Percentiles rank a stretch among this genome's conserved stretches.
Evolutionary conservation across 352 stramenopile species (phyloP).

Genomic region (Phytophthora kernoviae): DNA sequence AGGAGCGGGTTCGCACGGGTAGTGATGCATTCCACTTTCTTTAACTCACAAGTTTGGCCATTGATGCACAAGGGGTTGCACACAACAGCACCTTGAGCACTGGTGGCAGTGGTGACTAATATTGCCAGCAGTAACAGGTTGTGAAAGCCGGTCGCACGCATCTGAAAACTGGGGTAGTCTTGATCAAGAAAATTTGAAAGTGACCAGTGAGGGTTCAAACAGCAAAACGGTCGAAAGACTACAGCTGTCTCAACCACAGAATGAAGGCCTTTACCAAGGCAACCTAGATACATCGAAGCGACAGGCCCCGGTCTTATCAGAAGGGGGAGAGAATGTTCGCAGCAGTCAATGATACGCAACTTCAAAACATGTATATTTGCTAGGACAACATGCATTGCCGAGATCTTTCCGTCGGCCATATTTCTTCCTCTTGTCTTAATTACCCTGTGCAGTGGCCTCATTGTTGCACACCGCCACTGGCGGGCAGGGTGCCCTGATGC

Average conservation of each 20-base stretch:
- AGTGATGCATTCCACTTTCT: constrained; percentile 22
- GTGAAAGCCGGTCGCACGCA: constrained; percentile 10
- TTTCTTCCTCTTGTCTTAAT: not conserved
- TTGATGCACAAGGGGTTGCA: constrained; percentile 18
- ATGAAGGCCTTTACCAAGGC: too few species aligned
- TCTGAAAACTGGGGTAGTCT: not conserved
- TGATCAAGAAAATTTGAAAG: constrained; percentile 19
- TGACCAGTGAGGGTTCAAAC: constrained; percentile 26
- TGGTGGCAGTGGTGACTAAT: not conserved
- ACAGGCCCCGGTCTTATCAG: too few species aligned
- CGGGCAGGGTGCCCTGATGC: constrained; percentile 16
- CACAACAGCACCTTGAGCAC: not conserved
- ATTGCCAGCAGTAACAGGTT: constrained; percentile 11
- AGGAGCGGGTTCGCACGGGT: constrained; percentile 20
- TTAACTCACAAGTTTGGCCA: constrained; percentile 17
- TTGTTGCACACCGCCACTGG: constrained; percentile 12
- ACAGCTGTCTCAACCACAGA: not conserved
- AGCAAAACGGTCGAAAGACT: constrained; percentile 18
- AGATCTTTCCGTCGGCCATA: too few species aligned
- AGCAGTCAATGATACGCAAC: too few species aligned
- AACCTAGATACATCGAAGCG: too few species aligned
- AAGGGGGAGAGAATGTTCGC: too few species aligned
- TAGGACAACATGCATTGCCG: not conserved
- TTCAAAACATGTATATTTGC: not conserved
- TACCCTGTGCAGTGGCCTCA: not conserved